Evolutionary conservation across 495 filamentous ascomycete species (phyloP).

Genomic region (Apodospora peruviana): DNA sequence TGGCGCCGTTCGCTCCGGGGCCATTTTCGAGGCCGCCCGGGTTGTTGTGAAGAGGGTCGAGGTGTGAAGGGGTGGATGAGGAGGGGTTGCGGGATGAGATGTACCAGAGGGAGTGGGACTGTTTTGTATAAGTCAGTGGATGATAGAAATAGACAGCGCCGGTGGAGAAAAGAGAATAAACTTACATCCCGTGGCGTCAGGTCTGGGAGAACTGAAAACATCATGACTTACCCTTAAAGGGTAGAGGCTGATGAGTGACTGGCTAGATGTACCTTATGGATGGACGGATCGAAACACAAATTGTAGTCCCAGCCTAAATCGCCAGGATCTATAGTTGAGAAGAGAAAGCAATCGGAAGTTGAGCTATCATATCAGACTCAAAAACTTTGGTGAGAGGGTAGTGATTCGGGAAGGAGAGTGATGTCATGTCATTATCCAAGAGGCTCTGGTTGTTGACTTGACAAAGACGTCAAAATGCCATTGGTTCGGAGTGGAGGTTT

Average conservation of each 20-base stretch:
- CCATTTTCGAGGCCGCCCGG: neutral
- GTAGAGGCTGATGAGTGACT: conserved; percentile 13
- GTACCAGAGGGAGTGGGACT: conserved; percentile 72
- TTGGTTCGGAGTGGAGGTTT: too few relatives aligned
- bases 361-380: too few relatives aligned
- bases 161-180: conserved; percentile 1
- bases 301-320: too few relatives aligned
- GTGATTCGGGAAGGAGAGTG: too few relatives aligned
- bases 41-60: conserved; percentile 24
- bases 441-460: too few relatives aligned
- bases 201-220: conserved; percentile 66
- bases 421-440: too few relatives aligned
- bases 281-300: neutral
- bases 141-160: conserved; percentile 4
- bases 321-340: too few relatives aligned
- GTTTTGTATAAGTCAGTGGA: conserved; percentile 9
- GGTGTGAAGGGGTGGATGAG: conserved; percentile 20
- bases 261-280: neutral
- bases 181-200: conserved; percentile 68
- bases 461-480: too few relatives aligned
- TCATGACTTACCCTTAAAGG: too few relatives aligned
- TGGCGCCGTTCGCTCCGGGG: neutral
- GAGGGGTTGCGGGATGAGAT: conserved; percentile 48
- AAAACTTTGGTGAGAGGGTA: too few relatives aligned
- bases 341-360: too few relatives aligned